A percentile compares a stretch with the other conserved stretches of the same genome.
Conservation (phyloP, 106 monocot genomes). For the Acanthochlamys bracteata region DNA sequence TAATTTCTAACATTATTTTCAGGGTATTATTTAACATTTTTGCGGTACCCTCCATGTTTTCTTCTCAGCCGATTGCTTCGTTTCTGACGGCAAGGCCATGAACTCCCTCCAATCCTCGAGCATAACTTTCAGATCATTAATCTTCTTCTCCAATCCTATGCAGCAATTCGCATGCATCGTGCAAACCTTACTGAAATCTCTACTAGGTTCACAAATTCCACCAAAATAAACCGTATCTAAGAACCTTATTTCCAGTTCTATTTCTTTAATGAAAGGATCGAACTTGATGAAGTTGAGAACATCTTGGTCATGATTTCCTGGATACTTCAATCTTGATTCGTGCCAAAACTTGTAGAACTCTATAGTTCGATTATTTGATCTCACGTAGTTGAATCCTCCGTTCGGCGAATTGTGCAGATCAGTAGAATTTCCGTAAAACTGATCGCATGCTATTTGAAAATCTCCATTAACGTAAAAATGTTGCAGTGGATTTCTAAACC, state of each 20-base stretch:
- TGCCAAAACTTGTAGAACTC: constrained; percentile 18
- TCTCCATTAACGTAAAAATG: constrained; percentile 12
- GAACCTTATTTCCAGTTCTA: constrained; percentile 16
- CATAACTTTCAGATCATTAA: constrained; percentile 6
- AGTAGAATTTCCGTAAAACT: constrained; percentile 9
- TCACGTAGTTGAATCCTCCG: constrained; percentile 27
- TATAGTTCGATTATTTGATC: constrained; percentile 14
- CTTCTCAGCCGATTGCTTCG: not conserved
- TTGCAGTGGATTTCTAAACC: constrained; percentile 27
- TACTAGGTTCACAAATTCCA: constrained; percentile 12
- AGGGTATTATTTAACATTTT: too few species aligned
- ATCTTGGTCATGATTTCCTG: constrained; percentile 6
- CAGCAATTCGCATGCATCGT: constrained; percentile 32
- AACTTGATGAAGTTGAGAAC: constrained; percentile 21
- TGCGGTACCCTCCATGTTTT: constrained; percentile 4
- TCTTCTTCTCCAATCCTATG: constrained; percentile 4
- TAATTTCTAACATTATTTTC: too few species aligned
- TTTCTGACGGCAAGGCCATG: not conserved
- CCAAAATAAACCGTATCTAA: constrained; percentile 20
- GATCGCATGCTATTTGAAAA: constrained; percentile 30
- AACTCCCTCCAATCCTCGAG: constrained; percentile 18
- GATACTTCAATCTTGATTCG: not conserved
- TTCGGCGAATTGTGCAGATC: constrained; percentile 7
- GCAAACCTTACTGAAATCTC: constrained; percentile 4
- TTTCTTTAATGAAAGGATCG: not conserved